These are phyloP conservation scores for Alliaria petiolata DNA, from an alignment of 345 rosid species.

Conservation along the genomic window DNA sequence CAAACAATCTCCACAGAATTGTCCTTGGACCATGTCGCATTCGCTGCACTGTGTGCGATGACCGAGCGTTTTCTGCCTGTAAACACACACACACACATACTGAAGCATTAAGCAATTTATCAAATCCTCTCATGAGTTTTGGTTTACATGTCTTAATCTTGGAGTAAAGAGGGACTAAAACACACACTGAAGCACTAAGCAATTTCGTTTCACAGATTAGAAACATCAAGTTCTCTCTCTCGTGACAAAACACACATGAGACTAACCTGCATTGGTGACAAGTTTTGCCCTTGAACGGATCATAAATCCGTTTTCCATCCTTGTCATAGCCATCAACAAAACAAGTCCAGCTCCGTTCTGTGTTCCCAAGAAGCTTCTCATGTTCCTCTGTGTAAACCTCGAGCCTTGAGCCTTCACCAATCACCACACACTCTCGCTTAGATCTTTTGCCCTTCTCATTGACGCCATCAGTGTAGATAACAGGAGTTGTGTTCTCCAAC, in stretches of 20 bases:
- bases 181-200: background rate
- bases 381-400: constrained; percentile 80
- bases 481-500: constrained; percentile 63
- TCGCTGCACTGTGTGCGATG: constrained; percentile 62
- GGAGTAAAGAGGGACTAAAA: background rate
- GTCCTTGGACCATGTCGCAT: constrained; percentile 76
- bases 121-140: background rate
- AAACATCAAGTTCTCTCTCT: background rate
- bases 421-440: background rate
- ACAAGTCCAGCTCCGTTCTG: constrained; percentile 70
- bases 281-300: constrained; percentile 77
- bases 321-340: constrained; percentile 80
- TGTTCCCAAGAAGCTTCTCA: constrained; percentile 72
- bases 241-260: background rate
- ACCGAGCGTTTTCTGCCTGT: constrained; percentile 96
- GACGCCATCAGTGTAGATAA: constrained; percentile 47
- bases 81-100: background rate
- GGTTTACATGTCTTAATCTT: background rate
- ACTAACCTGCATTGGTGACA: constrained; percentile 92
- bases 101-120: background rate
- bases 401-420: constrained; percentile 48
- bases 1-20: constrained; percentile 94
- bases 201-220: background rate
- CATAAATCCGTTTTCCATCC: constrained; percentile 76
- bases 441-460: constrained; percentile 24